Conservation (phyloP, 179 eudicot species). For the Camellia oleifera region DNA sequence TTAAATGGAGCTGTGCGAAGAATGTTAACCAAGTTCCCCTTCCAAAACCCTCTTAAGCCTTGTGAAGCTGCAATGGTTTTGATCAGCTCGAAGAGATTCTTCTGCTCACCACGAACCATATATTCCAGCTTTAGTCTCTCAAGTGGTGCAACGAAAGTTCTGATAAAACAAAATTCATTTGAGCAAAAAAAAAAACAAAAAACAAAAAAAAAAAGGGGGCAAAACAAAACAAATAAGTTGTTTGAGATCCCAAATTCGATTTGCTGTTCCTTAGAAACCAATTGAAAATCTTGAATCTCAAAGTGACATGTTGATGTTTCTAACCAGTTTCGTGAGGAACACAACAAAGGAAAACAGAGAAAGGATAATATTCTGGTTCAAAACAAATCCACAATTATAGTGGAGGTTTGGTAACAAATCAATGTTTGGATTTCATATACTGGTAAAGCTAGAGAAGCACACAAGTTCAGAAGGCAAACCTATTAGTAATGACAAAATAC, state of each 20-base stretch:
- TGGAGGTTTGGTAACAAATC: background rate
- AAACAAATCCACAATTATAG: background rate
- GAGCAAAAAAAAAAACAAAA: no score
- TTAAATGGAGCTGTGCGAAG: slow-evolving; percentile 96
- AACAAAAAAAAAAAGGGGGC: background rate
- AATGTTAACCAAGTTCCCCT: slow-evolving; percentile 94
- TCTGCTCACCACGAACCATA: slow-evolving; percentile 90
- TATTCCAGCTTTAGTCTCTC: slow-evolving; percentile 97
- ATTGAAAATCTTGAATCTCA: background rate
- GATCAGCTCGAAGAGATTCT: slow-evolving; percentile 63
- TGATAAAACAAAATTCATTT: slow-evolving; percentile 32
- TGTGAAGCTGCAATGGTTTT: slow-evolving; percentile 68
- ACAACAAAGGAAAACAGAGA: background rate
- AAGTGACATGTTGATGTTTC: background rate
- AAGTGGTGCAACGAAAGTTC: slow-evolving; percentile 93
- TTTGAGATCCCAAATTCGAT: background rate
- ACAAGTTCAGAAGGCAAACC: background rate
- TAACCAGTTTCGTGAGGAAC: background rate
- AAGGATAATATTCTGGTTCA: background rate
- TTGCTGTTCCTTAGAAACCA: background rate
- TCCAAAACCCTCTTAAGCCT: slow-evolving; percentile 95
- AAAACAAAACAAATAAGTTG: background rate
- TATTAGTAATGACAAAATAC: background rate
- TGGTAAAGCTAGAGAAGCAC: background rate
- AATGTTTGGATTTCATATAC: background rate